Percentiles rank a stretch among this genome's conserved stretches.
phyloP scores from a whole-genome alignment of 169 alveolate species.

The Plasmodium cynomolgi region DNA sequence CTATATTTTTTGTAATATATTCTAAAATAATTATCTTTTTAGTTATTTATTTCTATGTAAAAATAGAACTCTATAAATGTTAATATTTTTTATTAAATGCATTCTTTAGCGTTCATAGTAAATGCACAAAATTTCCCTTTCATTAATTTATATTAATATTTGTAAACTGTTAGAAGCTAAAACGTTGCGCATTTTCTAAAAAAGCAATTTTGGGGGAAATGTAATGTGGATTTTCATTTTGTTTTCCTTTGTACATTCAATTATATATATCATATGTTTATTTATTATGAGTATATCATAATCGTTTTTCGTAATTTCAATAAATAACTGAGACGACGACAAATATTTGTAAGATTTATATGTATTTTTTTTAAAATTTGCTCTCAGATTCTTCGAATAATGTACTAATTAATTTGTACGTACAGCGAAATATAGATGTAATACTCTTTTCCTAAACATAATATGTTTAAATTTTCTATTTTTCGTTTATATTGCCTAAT shows the following conservation, averaged over 20 bases:
- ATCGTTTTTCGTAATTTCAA: neutral
- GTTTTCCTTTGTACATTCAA: neutral
- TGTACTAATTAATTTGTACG: neutral
- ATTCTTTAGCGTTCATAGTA: neutral
- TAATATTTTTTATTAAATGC: neutral
- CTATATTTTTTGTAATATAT: neutral
- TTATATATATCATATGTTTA: neutral
- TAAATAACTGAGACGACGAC: neutral
- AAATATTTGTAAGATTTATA: neutral
- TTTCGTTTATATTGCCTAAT: neutral
- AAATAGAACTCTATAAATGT: neutral
- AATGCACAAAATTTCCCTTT: neutral
- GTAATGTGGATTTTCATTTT: neutral
- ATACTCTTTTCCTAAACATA: neutral
- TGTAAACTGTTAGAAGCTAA: neutral
- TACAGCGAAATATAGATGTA: neutral
- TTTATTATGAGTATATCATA: neutral
- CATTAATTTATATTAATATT: neutral
- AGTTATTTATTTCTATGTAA: neutral
- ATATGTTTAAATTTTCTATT: neutral
- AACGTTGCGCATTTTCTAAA: neutral
- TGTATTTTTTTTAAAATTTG: neutral
- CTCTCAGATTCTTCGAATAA: neutral
- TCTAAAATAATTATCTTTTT: neutral
- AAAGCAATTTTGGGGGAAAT: neutral